Evolutionary conservation across 495 filamentous ascomycete species (phyloP).

Genomic region (Polyplosphaeria fusca): DNA sequence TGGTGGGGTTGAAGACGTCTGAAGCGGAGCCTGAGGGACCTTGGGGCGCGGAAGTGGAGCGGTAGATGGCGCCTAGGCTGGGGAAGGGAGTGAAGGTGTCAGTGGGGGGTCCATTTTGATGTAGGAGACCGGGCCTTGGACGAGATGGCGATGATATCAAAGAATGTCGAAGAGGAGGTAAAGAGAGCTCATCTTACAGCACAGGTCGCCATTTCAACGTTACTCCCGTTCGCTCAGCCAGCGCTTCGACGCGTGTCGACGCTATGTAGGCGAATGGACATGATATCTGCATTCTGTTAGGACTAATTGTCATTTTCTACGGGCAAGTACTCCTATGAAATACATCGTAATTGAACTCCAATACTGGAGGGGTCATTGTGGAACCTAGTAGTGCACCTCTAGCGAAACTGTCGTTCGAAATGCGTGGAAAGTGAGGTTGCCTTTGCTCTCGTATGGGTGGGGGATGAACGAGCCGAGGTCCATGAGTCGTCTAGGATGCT

Average conservation of each 20-base stretch:
- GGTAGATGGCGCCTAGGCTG: conserved; percentile 34
- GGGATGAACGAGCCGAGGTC: too few relatives aligned
- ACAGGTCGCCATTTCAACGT: conserved; percentile 26
- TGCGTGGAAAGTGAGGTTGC: too few relatives aligned
- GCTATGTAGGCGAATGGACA: conserved; percentile 34
- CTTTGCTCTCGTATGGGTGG: too few relatives aligned
- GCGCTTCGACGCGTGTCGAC: conserved; percentile 29
- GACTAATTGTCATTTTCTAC: not conserved
- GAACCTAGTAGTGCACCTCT: too few relatives aligned
- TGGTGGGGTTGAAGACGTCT: conserved; percentile 33
- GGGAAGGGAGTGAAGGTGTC: too few relatives aligned
- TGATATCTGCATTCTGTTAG: conserved; percentile 11
- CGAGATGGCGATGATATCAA: too few relatives aligned
- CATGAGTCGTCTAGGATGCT: too few relatives aligned
- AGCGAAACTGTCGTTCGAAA: too few relatives aligned
- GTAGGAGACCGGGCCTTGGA: too few relatives aligned
- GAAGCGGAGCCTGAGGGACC: conserved; percentile 32
- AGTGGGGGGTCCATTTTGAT: too few relatives aligned
- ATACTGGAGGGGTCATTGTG: conserved; percentile 10
- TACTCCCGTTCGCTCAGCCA: conserved; percentile 15
- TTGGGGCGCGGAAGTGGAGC: conserved; percentile 30
- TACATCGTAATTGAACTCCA: conserved; percentile 24
- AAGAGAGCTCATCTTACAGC: too few relatives aligned
- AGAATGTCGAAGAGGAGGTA: too few relatives aligned
- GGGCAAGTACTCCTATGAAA: not conserved